phyloP scores from a whole-genome alignment of 2,329 filamentous ascomycete species.

The Cladophialophora bantiana region DNA sequence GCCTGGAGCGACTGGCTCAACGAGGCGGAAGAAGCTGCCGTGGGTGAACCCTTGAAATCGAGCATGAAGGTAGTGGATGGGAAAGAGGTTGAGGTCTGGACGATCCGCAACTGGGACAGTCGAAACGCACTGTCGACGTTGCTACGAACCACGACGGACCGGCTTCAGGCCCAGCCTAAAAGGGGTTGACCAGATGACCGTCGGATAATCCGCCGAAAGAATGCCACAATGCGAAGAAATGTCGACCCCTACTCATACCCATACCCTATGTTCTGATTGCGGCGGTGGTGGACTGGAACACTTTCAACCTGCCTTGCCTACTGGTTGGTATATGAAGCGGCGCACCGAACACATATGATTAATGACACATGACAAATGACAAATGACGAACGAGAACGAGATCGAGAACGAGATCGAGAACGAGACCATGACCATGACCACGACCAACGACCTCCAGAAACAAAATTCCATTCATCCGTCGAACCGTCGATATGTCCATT shows the following conservation, averaged over 20 bases:
- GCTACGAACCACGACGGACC: conserved; percentile 39
- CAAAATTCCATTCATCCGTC: too few relatives aligned
- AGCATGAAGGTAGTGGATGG: conserved; percentile 28
- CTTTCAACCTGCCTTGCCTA: background rate
- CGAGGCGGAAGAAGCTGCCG: conserved; percentile 44
- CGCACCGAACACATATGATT: background rate
- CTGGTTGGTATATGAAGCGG: background rate
- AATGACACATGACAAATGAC: background rate
- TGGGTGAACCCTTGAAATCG: conserved; percentile 35
- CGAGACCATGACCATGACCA: background rate
- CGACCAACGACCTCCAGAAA: background rate
- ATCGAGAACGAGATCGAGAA: background rate
- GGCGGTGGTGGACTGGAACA: background rate
- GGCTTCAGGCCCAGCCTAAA: conserved; percentile 15
- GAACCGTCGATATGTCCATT: too few relatives aligned
- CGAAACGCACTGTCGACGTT: conserved; percentile 37
- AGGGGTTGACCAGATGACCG: background rate
- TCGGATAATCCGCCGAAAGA: too few relatives aligned
- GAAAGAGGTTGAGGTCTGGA: conserved; percentile 38
- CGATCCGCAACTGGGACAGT: conserved; percentile 41
- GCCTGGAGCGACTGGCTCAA: conserved; percentile 54
- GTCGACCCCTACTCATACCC: too few relatives aligned
- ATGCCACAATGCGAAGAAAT: too few relatives aligned
- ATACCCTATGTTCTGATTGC: background rate
- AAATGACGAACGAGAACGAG: background rate